Evolutionary conservation across 441 rosid species (phyloP), one percentile per base, ranked within the genome.

Genomic region (Brassica balearica): DNA sequence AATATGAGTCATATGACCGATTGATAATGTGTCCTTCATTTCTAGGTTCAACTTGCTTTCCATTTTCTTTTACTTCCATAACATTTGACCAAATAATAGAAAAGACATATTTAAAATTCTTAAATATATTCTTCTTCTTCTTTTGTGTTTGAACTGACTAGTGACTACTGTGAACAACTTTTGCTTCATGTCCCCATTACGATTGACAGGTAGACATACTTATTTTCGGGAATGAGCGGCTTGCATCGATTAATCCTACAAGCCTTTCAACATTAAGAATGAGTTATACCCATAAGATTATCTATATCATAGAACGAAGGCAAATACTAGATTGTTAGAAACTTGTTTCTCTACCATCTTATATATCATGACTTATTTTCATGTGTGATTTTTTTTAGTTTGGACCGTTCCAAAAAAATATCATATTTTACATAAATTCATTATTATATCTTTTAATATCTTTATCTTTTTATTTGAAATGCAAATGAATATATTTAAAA

Each of bases 21-120:
- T 14, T 72, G 67, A n/a, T 22, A 71, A 71, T 59, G 9, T 41
- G 59, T 25, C 55, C 3, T n/a, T 59, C 15, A 3, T 60, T 71
- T 71, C 25, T 41, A 22, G 27, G 48, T 14, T 60, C 46, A 32
- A 41, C 5, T 22, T 20, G 34, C 22, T 20, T 71, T 22, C 14
- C 14, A 60, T 23, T 72, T 60, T 2, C 56, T 36, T 22, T 64
- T 34, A 15, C 6, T 65, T 19, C 69, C 68, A 34, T 34, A 22
- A 41, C 17, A 14, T 72, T 72, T 14, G 19, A n/a, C 56, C 56
- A 48, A 48, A 48, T 48, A 48, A 12, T 46, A 48, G 19, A n/a
- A 48, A 48, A 48, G 17, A 48, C 56, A 48, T 38, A 38, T 46
- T 48, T 11, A 48, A 48, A 5, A 3, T n/a, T 48, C 12, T 5